These are phyloP conservation scores for Mesembryanthemum crystallinum DNA, from an alignment of 148 eudicot species.

Conservation along the genomic window DNA sequence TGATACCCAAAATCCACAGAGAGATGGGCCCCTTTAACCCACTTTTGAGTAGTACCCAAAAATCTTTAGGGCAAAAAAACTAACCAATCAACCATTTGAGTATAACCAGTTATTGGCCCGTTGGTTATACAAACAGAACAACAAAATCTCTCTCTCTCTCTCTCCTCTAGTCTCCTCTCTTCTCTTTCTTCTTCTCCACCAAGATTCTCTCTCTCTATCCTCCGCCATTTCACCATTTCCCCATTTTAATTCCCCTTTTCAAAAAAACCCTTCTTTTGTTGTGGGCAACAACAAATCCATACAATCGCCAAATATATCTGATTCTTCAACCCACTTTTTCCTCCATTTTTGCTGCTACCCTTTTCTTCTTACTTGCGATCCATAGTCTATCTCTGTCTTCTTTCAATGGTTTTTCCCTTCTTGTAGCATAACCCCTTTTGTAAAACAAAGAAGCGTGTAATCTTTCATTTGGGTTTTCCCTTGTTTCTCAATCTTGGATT, in stretches of 20 bases:
- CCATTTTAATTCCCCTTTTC: not conserved
- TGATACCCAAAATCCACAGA: not conserved
- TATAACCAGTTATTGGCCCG: not conserved
- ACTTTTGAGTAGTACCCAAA: too few species aligned
- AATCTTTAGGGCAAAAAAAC: slow-evolving; percentile 1
- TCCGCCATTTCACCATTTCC: slow-evolving; percentile 1
- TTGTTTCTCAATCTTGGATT: not conserved
- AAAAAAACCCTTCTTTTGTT: not conserved
- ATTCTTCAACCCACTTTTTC: slow-evolving; percentile 6
- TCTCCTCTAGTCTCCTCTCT: not conserved
- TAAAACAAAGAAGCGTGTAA: not conserved
- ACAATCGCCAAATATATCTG: not conserved
- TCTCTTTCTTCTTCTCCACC: not conserved
- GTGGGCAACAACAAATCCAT: slow-evolving; percentile 7
- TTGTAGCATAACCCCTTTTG: slow-evolving; percentile 4
- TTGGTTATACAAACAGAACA: not conserved
- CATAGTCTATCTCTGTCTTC: not conserved
- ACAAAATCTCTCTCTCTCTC: not conserved
- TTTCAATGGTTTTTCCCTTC: not conserved
- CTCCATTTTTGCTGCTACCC: not conserved
- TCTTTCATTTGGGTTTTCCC: slow-evolving; percentile 9
- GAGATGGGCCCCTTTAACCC: not conserved
- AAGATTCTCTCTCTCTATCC: slow-evolving; percentile 22
- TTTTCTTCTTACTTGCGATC: not conserved
- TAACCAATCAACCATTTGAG: not conserved